phyloP scores from a whole-genome alignment of 805 yeast species.

The Ogataea wickerhamii region DNA sequence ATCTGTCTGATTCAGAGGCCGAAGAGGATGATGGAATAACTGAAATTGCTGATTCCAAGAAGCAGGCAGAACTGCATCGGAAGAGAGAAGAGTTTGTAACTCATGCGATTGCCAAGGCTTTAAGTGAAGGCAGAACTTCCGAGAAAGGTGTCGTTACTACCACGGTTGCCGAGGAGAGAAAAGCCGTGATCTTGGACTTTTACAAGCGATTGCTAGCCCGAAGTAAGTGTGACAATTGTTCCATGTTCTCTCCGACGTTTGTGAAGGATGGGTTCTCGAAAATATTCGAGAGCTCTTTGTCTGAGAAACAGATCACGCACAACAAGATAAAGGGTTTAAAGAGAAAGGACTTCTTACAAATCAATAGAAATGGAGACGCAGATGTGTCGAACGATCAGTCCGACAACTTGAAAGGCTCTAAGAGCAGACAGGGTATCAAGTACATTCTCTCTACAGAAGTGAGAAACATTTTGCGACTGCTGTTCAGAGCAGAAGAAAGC shows the following conservation, averaged over 20 bases:
- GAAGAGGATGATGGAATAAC: slow-evolving; percentile 41
- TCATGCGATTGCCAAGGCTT: slow-evolving; percentile 64
- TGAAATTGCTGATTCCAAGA: slow-evolving; percentile 21
- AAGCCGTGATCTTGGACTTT: slow-evolving; percentile 63
- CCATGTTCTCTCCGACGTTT: slow-evolving; percentile 89
- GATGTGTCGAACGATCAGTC: slow-evolving; percentile 22
- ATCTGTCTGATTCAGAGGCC: slow-evolving; percentile 41
- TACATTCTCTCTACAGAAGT: slow-evolving; percentile 87
- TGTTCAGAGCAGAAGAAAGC: slow-evolving; percentile 70
- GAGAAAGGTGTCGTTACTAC: slow-evolving; percentile 74
- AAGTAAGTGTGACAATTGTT: slow-evolving; percentile 93
- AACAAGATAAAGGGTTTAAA: slow-evolving; percentile 78
- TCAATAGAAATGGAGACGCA: slow-evolving; percentile 6
- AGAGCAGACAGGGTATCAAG: slow-evolving; percentile 70
- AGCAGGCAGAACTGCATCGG: slow-evolving; percentile 42
- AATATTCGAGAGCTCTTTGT: slow-evolving; percentile 82
- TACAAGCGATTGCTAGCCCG: slow-evolving; percentile 70
- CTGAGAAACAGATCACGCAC: slow-evolving; percentile 74
- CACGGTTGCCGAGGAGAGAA: slow-evolving; percentile 83
- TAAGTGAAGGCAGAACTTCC: slow-evolving; percentile 70
- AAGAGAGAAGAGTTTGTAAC: slow-evolving; percentile 68
- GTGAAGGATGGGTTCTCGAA: slow-evolving; percentile 94
- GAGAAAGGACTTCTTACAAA: slow-evolving; percentile 66
- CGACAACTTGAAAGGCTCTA: slow-evolving; percentile 40
- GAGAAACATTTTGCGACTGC: slow-evolving; percentile 67